phyloP scores from a whole-genome alignment of 108 stramenopile species.

The Stephanodiscus triporus region DNA sequence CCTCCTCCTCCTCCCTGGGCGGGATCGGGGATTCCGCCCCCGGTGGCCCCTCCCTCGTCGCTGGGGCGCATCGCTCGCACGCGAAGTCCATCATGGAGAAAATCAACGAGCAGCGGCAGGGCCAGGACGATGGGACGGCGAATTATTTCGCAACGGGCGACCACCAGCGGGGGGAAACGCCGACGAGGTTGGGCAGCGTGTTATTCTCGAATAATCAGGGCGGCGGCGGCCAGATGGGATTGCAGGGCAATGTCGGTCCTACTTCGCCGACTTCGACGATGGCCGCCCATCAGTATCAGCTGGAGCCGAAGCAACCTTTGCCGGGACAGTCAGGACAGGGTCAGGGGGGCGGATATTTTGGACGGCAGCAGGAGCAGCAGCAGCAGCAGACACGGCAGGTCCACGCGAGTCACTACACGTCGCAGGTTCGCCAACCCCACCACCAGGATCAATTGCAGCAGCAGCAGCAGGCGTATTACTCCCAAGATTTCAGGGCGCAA shows the following conservation, averaged over 20 bases:
- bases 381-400: slow-evolving; percentile 28
- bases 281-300: slow-evolving; percentile 16
- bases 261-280: not conserved
- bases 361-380: slow-evolving; percentile 29
- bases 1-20: slow-evolving; percentile 2
- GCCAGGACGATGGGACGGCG: slow-evolving; percentile 11
- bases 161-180: not conserved
- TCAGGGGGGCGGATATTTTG: slow-evolving; percentile 9
- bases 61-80: not conserved
- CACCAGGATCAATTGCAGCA: slow-evolving; percentile 17
- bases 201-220: slow-evolving; percentile 7
- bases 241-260: slow-evolving; percentile 1
- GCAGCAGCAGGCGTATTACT: slow-evolving; percentile 13
- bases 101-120: slow-evolving; percentile 11
- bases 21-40: slow-evolving; percentile 18
- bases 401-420: not conserved
- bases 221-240: slow-evolving; percentile 9
- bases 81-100: slow-evolving; percentile 32
- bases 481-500: slow-evolving; percentile 17
- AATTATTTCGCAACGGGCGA: slow-evolving; percentile 21
- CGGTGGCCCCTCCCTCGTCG: not conserved
- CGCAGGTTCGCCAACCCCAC: slow-evolving; percentile 4
- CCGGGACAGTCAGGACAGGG: not conserved
- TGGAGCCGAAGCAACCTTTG: slow-evolving; percentile 5
- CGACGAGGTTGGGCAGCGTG: not conserved